These are phyloP conservation scores for Linum usitatissimum DNA, from an alignment of 345 rosid genomes.

Conservation along the genomic window DNA sequence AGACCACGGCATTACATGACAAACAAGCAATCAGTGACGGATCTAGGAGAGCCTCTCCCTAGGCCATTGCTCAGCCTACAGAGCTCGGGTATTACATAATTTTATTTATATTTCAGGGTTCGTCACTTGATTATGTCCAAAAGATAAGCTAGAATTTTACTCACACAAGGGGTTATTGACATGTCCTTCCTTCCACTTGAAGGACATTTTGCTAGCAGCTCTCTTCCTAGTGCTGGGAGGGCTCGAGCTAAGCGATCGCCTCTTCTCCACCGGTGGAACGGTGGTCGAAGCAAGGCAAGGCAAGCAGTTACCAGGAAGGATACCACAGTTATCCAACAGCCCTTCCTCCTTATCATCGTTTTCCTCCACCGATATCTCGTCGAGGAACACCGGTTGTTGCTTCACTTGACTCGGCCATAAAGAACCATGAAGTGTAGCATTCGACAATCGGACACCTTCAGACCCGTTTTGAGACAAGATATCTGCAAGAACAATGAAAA, in stretches of 20 bases:
- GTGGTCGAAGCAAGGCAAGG: conserved; percentile 25
- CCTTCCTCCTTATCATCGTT: conserved; percentile 16
- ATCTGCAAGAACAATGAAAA: conserved; percentile 14
- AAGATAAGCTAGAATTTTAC: neutral
- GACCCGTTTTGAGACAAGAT: conserved; percentile 14
- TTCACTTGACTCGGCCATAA: conserved; percentile 24
- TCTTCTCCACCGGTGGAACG: conserved; percentile 21
- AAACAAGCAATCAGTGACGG: too few relatives aligned
- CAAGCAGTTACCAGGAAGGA: conserved; percentile 23
- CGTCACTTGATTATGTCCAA: too few relatives aligned
- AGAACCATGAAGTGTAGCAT: conserved; percentile 18
- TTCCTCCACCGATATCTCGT: conserved; percentile 33
- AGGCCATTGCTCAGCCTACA: too few relatives aligned
- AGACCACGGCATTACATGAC: too few relatives aligned
- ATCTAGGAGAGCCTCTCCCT: too few relatives aligned
- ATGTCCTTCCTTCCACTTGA: conserved; percentile 26
- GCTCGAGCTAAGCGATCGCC: conserved; percentile 23
- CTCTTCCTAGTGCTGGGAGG: conserved; percentile 25
- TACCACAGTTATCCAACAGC: conserved; percentile 23
- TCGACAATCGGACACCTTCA: conserved; percentile 11
- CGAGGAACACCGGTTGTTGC: conserved; percentile 44
- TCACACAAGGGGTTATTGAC: conserved; percentile 16
- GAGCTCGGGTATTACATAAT: too few relatives aligned
- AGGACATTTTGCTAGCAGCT: conserved; percentile 17
- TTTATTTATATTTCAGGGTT: too few relatives aligned